phyloP scores from a whole-genome alignment of 2,329 filamentous ascomycete genomes.

The Thielaviopsis ethacetica region DNA sequence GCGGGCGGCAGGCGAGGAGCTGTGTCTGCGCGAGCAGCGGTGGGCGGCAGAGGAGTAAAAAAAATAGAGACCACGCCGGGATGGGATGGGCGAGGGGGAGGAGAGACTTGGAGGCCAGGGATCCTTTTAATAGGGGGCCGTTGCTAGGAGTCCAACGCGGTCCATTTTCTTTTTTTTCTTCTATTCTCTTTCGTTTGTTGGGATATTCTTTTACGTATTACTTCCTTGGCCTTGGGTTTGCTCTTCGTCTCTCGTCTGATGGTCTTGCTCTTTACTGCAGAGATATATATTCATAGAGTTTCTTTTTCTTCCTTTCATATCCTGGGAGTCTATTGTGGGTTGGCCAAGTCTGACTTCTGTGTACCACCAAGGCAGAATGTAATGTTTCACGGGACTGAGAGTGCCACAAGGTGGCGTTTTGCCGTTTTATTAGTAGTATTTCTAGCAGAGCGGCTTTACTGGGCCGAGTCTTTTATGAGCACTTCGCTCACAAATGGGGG shows the following conservation, averaged over 20 bases:
- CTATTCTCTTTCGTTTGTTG: background rate
- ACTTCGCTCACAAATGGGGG: too few species aligned
- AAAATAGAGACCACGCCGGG: background rate
- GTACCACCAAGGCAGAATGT: background rate
- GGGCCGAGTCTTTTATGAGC: too few species aligned
- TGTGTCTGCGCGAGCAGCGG: conserved; percentile 59
- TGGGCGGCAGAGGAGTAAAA: conserved; percentile 45
- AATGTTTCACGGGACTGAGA: too few species aligned
- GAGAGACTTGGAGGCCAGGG: background rate
- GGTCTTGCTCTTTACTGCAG: background rate
- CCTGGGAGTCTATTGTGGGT: background rate
- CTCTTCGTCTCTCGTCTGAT: background rate
- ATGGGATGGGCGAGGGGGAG: background rate
- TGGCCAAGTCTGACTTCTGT: background rate
- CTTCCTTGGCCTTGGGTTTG: background rate
- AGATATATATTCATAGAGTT: background rate
- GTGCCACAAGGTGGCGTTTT: too few species aligned
- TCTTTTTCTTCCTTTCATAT: background rate
- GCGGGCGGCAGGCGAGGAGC: conserved; percentile 38
- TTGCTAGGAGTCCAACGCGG: background rate
- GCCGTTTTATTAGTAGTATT: too few species aligned
- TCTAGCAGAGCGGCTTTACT: too few species aligned
- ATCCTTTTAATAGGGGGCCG: conserved; percentile 1
- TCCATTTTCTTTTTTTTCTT: background rate
- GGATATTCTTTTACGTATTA: background rate